A percentile compares a stretch with the other conserved stretches of the same genome.
phyloP scores from a whole-genome alignment of 225 moss, liverwort and hornwort species.

The Physcomitrellopsis africana region DNA sequence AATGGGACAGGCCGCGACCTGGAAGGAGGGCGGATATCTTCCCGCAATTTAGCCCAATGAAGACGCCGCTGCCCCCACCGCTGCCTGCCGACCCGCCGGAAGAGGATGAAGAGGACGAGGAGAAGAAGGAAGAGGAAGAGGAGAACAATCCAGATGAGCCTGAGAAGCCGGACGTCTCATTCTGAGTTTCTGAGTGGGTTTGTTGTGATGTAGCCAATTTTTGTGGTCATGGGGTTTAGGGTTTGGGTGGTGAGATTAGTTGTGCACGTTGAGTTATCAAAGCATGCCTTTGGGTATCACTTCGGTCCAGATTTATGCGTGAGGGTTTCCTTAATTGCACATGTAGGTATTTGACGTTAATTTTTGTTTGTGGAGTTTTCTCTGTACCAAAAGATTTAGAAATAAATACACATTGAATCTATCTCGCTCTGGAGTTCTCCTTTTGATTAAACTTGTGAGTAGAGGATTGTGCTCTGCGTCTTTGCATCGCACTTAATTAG shows the following conservation, averaged over 20 bases:
- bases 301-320: constrained; percentile 24
- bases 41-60: constrained; percentile 98
- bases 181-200: constrained; percentile 18
- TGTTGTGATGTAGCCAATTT: constrained; percentile 25
- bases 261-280: constrained; percentile 27
- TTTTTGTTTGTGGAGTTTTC: background rate
- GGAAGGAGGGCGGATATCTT: constrained; percentile 96
- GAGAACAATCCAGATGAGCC: constrained; percentile 91
- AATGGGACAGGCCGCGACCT: constrained; percentile 91
- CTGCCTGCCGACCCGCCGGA: constrained; percentile 93
- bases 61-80: constrained; percentile 91
- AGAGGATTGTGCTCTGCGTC: background rate
- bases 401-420: background rate
- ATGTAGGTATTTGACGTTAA: background rate
- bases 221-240: constrained; percentile 27
- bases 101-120: constrained; percentile 97
- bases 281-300: constrained; percentile 20
- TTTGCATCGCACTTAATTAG: background rate
- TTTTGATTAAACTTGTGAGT: background rate
- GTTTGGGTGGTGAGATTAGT: constrained; percentile 14
- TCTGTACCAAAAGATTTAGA: constrained; percentile 12
- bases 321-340: constrained; percentile 36
- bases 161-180: constrained; percentile 74
- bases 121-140: constrained; percentile 87
- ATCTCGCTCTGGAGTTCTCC: too few relatives aligned